Evolutionary conservation across 768 basidiomycete genomes (phyloP).

Genomic region (Podaxis carcinomalis): DNA sequence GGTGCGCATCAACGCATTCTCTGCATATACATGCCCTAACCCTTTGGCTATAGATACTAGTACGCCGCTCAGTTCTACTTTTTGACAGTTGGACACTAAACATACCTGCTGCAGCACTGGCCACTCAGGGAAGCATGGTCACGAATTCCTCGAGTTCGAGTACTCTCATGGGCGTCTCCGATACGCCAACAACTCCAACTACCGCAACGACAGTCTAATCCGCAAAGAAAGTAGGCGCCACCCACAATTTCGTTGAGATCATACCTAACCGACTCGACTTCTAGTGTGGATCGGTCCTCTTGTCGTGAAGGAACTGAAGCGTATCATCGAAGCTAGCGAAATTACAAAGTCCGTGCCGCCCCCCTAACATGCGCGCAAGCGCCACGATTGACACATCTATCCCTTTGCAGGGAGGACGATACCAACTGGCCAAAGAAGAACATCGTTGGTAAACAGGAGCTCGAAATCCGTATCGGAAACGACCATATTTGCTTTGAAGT

Average conservation of each 20-base stretch:
- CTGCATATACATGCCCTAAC: constrained; percentile 9
- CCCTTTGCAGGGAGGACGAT: constrained; percentile 83
- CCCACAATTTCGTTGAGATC: background rate
- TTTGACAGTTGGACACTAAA: constrained; percentile 3
- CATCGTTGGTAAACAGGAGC: constrained; percentile 96
- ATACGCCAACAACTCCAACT: constrained; percentile 99
- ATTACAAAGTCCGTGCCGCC: constrained; percentile 74
- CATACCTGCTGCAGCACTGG: constrained; percentile 61
- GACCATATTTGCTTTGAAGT: constrained; percentile 98
- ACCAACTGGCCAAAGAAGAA: constrained; percentile 99
- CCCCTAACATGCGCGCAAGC: background rate
- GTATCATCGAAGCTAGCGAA: constrained; percentile 89
- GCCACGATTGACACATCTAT: background rate
- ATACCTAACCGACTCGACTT: background rate
- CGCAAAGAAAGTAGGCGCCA: constrained; percentile 90
- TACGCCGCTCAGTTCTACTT: constrained; percentile 18
- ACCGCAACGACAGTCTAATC: constrained; percentile 95
- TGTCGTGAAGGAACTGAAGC: constrained; percentile 91
- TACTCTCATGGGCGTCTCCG: constrained; percentile 94
- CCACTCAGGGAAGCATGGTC: constrained; percentile 97
- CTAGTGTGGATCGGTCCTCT: constrained; percentile 93
- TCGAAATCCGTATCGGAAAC: constrained; percentile 90
- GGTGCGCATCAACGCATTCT: constrained; percentile 36
- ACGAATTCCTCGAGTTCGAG: constrained; percentile 98
- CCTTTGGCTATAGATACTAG: constrained; percentile 39